phyloP scores from a whole-genome alignment of 176 grass and related monocot species.

The Metroxylon sagu region DNA sequence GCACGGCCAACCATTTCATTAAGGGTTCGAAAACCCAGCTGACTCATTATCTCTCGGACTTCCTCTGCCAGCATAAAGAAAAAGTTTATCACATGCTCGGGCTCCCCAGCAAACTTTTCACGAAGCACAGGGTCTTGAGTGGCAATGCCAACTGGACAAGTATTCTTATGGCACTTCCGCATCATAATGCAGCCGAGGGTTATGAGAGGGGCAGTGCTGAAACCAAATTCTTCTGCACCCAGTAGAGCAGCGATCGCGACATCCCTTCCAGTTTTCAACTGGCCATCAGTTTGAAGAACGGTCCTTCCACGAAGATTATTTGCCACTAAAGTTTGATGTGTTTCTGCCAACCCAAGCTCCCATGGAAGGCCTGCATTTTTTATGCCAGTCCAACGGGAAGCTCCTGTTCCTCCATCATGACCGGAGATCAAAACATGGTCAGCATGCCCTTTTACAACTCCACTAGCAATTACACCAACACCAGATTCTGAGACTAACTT shows the following conservation, averaged over 20 bases:
- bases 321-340: conserved; percentile 93
- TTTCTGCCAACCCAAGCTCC: conserved; percentile 97
- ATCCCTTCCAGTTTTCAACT: conserved; percentile 96
- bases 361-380: conserved; percentile 99
- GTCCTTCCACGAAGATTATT: conserved; percentile 93
- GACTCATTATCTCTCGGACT: conserved; percentile 88
- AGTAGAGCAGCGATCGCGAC: conserved; percentile 92
- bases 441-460: conserved; percentile 95
- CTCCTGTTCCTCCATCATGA: conserved; percentile 93
- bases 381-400: conserved; percentile 97
- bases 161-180: conserved; percentile 94
- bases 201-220: conserved; percentile 94
- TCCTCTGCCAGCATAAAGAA: conserved; percentile 99
- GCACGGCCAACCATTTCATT: conserved; percentile 94
- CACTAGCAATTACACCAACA: conserved; percentile 90
- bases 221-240: conserved; percentile 98
- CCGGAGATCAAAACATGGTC: conserved; percentile 97
- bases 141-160: conserved; percentile 95
- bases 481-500: conserved; percentile 94
- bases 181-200: conserved; percentile 99
- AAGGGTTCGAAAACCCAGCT: conserved; percentile 66
- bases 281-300: conserved; percentile 90
- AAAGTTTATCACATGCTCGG: conserved; percentile 98
- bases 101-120: conserved; percentile 92
- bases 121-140: conserved; percentile 97